Base-by-base conservation (phyloP, 306 rosid genomes). In the Coriaria nepalensis region DNA sequence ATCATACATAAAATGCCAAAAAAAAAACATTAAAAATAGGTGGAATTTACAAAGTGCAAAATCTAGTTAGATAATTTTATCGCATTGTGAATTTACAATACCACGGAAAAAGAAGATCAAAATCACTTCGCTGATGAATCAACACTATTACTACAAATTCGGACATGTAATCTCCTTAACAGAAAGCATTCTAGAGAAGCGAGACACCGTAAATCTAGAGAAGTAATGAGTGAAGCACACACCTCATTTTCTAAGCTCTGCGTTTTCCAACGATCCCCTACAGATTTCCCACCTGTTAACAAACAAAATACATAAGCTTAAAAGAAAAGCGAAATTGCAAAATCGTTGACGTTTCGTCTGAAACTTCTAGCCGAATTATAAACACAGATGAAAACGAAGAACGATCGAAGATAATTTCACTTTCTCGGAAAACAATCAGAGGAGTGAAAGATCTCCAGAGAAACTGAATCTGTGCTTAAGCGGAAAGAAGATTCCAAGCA, bases 191-290 rank as follows among this genome's bases (percentile, higher is more conserved):
- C 29, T 20, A 20, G 33, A 37, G 1, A 13, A 15, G 3, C 20
- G 10, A 7, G 0, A 9, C 40, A 36, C 9, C 29, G 29, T 20
- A 20, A 34, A 47, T 35, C 4, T 13, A 6, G 40, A 14, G 35
- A 38, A 2, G 6, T 10, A 56, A 34, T 46, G 33, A 4, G 29
- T 20, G 41, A 9, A 9, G 41, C 41, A 38, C 10, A 52, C 66
- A 82, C 93, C 93, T 82, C 87, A 82, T 82, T 44, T 40, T 75
- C 32, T 63, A 65, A 56, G n/a, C 51, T 56, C 44, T 29, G 52
- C 5, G 43, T 48, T 47, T 13, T 11, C 57, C 49, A 51, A 47
- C 10, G 40, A 33, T 47, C 41, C 13, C 57, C 57, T 53, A 42
- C 29, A 55, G 66, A 66, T 59, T 66, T 57, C 13, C 36, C 53